phyloP scores from a whole-genome alignment of 495 filamentous ascomycete species.

The Penicillium goetzii region DNA sequence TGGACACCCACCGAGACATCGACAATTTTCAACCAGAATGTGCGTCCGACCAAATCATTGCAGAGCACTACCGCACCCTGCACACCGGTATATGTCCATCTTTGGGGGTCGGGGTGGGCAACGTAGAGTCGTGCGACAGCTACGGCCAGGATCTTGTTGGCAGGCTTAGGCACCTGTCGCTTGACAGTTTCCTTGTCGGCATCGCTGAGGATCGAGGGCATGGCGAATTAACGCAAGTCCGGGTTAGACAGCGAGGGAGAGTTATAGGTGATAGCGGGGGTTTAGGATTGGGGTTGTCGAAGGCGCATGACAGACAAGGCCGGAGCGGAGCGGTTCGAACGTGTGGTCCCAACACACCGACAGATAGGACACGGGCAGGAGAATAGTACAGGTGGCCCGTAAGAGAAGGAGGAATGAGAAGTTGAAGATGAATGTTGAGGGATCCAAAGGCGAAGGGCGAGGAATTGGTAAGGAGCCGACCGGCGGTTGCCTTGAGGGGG shows the following conservation, averaged over 20 bases:
- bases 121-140: constrained; percentile 94
- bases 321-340: constrained; percentile 18
- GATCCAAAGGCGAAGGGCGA: not conserved
- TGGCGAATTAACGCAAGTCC: constrained; percentile 41
- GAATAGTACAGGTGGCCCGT: not conserved
- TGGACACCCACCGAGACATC: constrained; percentile 80
- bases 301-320: constrained; percentile 40
- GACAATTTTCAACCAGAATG: constrained; percentile 96
- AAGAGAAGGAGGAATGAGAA: not conserved
- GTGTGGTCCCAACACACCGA: constrained; percentile 25
- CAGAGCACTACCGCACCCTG: constrained; percentile 93
- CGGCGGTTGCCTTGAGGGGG: constrained; percentile 35
- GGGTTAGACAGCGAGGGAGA: constrained; percentile 8
- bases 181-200: constrained; percentile 93
- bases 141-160: constrained; percentile 94
- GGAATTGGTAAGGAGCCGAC: constrained; percentile 30
- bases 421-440: not conserved
- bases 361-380: constrained; percentile 15
- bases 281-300: constrained; percentile 23
- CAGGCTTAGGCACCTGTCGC: constrained; percentile 83
- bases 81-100: constrained; percentile 93
- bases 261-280: constrained; percentile 13
- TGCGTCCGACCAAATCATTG: constrained; percentile 91
- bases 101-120: constrained; percentile 80
- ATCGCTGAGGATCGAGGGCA: constrained; percentile 88